These are phyloP conservation scores for Pseudogymnoascus sp. DNA, from an alignment of 2,329 filamentous ascomycete species.

Conservation along the genomic window DNA sequence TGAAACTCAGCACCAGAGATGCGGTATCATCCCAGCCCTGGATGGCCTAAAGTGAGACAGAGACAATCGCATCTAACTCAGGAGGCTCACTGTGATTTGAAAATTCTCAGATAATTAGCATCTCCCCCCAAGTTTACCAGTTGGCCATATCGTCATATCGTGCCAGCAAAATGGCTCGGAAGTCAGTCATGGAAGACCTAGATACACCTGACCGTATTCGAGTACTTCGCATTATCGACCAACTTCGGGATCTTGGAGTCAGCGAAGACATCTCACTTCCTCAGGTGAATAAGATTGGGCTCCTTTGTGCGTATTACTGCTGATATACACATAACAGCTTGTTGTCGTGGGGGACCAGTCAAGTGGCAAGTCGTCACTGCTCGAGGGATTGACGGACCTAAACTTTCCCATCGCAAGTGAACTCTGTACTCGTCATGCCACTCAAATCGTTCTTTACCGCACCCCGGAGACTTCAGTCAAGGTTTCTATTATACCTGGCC, in stretches of 20 bases:
- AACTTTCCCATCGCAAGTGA: slow-evolving; percentile 33
- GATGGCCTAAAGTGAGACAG: neutral
- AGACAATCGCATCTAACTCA: too few relatives aligned
- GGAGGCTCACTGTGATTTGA: neutral
- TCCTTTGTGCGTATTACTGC: neutral
- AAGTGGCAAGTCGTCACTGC: slow-evolving; percentile 29
- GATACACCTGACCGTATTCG: neutral
- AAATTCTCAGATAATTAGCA: too few relatives aligned
- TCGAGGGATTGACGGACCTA: slow-evolving; percentile 30
- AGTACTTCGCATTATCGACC: slow-evolving; percentile 14
- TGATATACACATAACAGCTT: slow-evolving; percentile 29
- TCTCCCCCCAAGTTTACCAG: too few relatives aligned
- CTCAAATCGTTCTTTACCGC: slow-evolving; percentile 34
- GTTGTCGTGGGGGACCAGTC: slow-evolving; percentile 36
- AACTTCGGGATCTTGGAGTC: slow-evolving; percentile 16
- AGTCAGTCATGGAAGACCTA: neutral
- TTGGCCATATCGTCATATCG: too few relatives aligned
- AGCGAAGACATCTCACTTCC: slow-evolving; percentile 17
- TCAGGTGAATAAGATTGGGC: slow-evolving; percentile 7
- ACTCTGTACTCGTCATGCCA: slow-evolving; percentile 38
- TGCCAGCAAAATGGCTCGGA: too few relatives aligned
- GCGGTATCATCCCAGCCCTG: neutral
- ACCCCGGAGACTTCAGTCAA: neutral
- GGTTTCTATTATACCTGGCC: slow-evolving; percentile 10
- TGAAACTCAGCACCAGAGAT: neutral